Evolutionary conservation across 805 yeast species (phyloP), one percentile per base, ranked within the genome.

Genomic region (Sugiyamaella americana): DNA sequence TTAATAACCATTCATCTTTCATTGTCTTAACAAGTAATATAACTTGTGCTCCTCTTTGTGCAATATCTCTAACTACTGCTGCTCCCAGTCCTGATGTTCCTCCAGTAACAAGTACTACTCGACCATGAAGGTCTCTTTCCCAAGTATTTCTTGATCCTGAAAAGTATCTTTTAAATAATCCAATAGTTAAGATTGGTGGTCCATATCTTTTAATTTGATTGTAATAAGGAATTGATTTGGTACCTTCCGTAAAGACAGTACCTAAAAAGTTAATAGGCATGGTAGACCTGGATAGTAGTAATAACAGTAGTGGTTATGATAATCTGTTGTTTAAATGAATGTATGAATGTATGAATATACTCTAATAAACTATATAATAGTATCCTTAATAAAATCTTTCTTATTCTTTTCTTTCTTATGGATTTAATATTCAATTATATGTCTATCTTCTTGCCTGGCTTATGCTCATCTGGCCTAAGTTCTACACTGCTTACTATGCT

Each of bases 51-150:
- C 98, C 98, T 43, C 78, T 66, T 0, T 54, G 46, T 0, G 97
- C 97, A 57, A 93, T 62, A 26, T 88, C 88, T 32, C 73, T 70
- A 0, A 78, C 93, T 3, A 85, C 74, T 2, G 78, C 75, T 0
- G 91, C 83, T 0, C 98, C 98, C 50, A 87, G 62, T 0, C 98
- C 97, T 1, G 94, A 75, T 0, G 98, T 91, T 1, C 95, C 98
- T n/a, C 98, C 98, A 13, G 71, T 70, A 6, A 66, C 48, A 43
- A 66, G 46, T 24, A 68, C 63, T 3, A 89, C 98, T 58, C 81
- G 80, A 1, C 98, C 97, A 60, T 93, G 96, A 61, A 91, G 66
- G 53, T 88, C 89, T 50, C 97, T 73, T 51, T 87, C 95, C 96
- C 96, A 91, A 0, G 88, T 84, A 65, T 91, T 93, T 18, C 75